Base-by-base conservation (phyloP, 192 early-diverging fungal genomes). In the Backusella australiensis region DNA sequence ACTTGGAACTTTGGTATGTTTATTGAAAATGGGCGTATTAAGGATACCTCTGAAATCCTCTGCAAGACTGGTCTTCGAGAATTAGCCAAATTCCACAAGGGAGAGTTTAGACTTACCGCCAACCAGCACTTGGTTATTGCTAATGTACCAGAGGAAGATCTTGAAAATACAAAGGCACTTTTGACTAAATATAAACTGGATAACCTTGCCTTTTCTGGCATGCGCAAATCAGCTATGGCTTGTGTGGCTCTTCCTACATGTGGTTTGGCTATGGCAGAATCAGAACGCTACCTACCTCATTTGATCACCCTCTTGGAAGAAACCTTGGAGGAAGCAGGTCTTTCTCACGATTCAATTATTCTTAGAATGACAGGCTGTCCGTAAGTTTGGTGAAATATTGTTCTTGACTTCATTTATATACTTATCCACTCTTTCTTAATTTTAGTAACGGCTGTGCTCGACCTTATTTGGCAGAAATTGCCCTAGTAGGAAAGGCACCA, bases 341-440 rank as follows among this genome's bases (percentile, higher is more conserved):
- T 98, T 74, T 84, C 92, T 69, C 80, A 95, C 41, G 94, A 98
- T 78, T 92, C 94, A 66, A 95, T 98, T 76, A 92, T 93, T 32
- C 94, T 97, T 73, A 90, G 97, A 73, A 98, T 98, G 97, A 98
- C 97, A 2, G 97, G 97, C 41, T 98, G 97, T 77, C 97, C 97
- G 56, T 63, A 63, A 63, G 56, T 63, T 63, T 63, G 23, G 12
- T 29, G 23, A 4, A n/a, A 0, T 63, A 14, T 4, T 44, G 3
- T 44, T 44, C 15, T 44, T 44, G 15, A 44, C 42, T 15, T 19
- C 0, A 44, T 17, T 44, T 44, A 44, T 44, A 44, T 44, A 19
- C 17, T n/a, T 56, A 21, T 19, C 21, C 17, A 19, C 53, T 36
- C 23, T 69, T 41, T 69, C 39, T 69, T 12, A 41, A 11, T 12